Percentiles rank a stretch among this genome's conserved stretches.
These are phyloP conservation scores for Lasiosphaeris hirsuta DNA, from an alignment of 495 filamentous ascomycete species.

Conservation along the genomic window DNA sequence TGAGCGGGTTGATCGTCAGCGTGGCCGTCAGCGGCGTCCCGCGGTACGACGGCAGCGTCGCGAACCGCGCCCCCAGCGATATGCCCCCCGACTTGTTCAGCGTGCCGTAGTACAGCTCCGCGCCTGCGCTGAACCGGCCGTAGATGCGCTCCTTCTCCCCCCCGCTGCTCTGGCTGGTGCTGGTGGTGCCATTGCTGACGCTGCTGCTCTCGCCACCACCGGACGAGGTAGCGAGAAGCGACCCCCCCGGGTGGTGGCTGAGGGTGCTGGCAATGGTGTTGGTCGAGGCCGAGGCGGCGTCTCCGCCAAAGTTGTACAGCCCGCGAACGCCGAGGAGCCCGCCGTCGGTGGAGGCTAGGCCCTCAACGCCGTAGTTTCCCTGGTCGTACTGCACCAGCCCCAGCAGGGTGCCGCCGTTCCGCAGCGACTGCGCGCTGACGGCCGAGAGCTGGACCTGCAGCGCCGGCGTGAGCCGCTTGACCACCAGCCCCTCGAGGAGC, in stretches of 20 bases:
- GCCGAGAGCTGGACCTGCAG: constrained; percentile 76
- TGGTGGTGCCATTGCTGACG: constrained; percentile 15
- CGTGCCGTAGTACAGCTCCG: constrained; percentile 89
- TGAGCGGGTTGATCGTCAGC: constrained; percentile 83
- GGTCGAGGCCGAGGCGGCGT: constrained; percentile 49
- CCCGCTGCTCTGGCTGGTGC: constrained; percentile 5
- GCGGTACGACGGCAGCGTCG: constrained; percentile 81
- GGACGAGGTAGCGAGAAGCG: no score
- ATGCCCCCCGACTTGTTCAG: constrained; percentile 86
- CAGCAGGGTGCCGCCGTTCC: constrained; percentile 71
- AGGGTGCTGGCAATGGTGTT: no score
- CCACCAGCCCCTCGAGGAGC: constrained; percentile 81
- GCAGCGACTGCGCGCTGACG: constrained; percentile 71
- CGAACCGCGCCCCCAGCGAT: constrained; percentile 76
- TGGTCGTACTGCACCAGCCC: constrained; percentile 82
- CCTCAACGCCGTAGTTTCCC: constrained; percentile 86
- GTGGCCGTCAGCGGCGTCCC: constrained; percentile 90
- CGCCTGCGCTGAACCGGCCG: constrained; percentile 75
- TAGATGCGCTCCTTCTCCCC: constrained; percentile 50
- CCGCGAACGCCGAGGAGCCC: constrained; percentile 83
- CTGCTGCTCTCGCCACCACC: constrained; percentile 18
- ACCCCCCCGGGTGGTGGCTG: no score
- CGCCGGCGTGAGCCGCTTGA: constrained; percentile 75
- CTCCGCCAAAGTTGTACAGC: constrained; percentile 89
- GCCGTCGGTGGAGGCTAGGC: constrained; percentile 88